phyloP scores from a whole-genome alignment of 345 rosid genomes.

The Salix dunnii region DNA sequence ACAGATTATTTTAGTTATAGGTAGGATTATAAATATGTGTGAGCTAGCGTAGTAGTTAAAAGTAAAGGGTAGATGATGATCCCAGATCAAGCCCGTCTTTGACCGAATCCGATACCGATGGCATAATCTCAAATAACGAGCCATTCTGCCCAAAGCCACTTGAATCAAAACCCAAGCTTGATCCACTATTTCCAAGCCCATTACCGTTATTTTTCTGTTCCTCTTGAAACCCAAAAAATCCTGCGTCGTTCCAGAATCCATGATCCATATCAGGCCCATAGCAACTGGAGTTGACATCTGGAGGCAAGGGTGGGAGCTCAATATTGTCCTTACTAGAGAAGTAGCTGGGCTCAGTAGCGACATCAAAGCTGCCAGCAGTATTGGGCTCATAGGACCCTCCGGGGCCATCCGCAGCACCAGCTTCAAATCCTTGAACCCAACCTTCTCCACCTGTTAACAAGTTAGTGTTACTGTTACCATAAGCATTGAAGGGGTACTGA shows the following conservation, averaged over 20 bases:
- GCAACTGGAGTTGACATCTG: slow-evolving; percentile 44
- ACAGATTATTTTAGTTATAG: background rate
- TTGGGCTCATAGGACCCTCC: slow-evolving; percentile 33
- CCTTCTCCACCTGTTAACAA: background rate
- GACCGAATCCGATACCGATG: slow-evolving; percentile 29
- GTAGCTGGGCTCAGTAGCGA: slow-evolving; percentile 16
- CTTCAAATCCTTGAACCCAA: background rate
- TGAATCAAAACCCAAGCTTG: slow-evolving; percentile 26
- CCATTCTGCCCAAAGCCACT: slow-evolving; percentile 28
- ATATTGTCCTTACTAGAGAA: slow-evolving; percentile 23
- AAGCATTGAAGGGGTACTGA: slow-evolving; percentile 1
- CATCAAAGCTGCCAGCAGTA: slow-evolving; percentile 17
- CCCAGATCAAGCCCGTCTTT: slow-evolving; percentile 43
- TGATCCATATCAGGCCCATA: slow-evolving; percentile 33
- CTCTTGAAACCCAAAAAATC: slow-evolving; percentile 29
- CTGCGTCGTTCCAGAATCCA: slow-evolving; percentile 37
- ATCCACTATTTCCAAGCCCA: slow-evolving; percentile 9
- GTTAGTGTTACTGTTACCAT: background rate
- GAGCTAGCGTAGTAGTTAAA: background rate
- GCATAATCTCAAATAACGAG: slow-evolving; percentile 28
- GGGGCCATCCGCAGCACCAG: background rate
- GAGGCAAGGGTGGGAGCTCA: slow-evolving; percentile 90
- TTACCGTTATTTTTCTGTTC: slow-evolving; percentile 15
- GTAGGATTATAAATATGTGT: background rate
- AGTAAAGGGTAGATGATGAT: slow-evolving; percentile 33